Base-by-base conservation (phyloP, 768 basidiomycete genomes). In the Amylocystis lapponica region DNA sequence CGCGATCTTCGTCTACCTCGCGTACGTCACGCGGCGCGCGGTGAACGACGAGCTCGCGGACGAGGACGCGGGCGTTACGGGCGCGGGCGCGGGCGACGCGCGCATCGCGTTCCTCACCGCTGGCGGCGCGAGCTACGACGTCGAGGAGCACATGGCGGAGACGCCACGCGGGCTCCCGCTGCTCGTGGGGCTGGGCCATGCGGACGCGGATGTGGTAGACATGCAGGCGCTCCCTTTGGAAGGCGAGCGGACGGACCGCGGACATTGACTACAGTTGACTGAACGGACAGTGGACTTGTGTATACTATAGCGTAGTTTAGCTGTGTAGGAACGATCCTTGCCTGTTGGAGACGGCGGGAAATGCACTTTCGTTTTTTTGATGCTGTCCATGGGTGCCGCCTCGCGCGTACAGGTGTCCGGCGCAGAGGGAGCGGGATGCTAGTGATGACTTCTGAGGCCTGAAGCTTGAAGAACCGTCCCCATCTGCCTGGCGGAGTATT, bases 1-100 rank as follows among this genome's bases (percentile, higher is more conserved):
- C 46, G 75, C 71, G 27, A 79, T 93, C 52, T 76, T 92, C 50
- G 53, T 89, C 37, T 94, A 94, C 65, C 72, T 94, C 38, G 79
- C 84, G 36, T 72, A 78, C 60, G 79, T 94, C 46, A 90, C 90
- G 30, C 83, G 89, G 52, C 52, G 61, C 48, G 78, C 78, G 2
- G 78, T 81, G 20, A 72, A 78, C 50, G 74, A 75, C 22, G 75
- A 76, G 47, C 64, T 76, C 9, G 71, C 62, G 4, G 74, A 74
- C 45, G 74, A 74, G 25, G 64, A 63, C 23, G 64, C 62, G 25
- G n/a, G n/a, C n/a, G n/a, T n/a, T n/a, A n/a, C n/a, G n/a, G n/a
- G 36, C n/a, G 47, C 56, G 21, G 52, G 52, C 19, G 51, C 67
- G 41, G 58, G 61, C 29, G 80, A 82, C 55, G 79, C 79, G 56